A percentile compares a stretch with the other conserved stretches of the same genome.
phyloP scores from a whole-genome alignment of 2,329 filamentous ascomycete genomes.

The Colletotrichum godetiae region DNA sequence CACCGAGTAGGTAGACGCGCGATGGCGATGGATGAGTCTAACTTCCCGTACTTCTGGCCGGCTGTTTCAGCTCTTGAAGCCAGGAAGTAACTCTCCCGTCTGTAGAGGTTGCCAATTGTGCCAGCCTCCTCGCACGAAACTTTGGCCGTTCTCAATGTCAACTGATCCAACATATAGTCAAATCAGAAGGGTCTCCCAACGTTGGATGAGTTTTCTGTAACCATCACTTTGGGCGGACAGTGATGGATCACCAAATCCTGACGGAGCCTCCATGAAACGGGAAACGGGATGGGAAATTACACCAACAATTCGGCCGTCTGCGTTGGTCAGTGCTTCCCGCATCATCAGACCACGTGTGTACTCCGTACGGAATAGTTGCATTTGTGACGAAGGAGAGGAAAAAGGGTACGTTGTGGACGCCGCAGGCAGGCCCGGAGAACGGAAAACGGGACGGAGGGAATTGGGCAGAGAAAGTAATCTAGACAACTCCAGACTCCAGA shows the following conservation, averaged over 20 bases:
- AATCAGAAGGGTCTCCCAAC: neutral
- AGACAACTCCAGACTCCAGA: neutral
- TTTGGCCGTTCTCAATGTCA: constrained; percentile 2
- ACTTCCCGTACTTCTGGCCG: neutral
- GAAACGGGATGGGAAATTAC: constrained; percentile 20
- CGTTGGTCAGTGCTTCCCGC: constrained; percentile 15
- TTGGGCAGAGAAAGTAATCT: neutral
- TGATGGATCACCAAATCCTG: neutral
- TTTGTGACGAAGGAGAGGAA: neutral
- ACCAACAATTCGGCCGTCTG: constrained; percentile 2
- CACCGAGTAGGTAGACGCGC: neutral
- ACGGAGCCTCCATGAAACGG: neutral
- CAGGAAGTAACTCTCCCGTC: neutral
- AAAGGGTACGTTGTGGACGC: neutral
- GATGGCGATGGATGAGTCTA: neutral
- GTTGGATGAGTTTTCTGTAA: neutral
- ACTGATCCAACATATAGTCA: neutral
- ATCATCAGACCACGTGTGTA: constrained; percentile 2
- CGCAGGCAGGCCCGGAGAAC: neutral
- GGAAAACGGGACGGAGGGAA: neutral
- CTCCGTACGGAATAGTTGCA: constrained; percentile 10
- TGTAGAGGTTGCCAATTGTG: constrained; percentile 7
- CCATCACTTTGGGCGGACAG: neutral
- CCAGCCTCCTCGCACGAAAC: neutral
- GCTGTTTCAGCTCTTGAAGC: constrained; percentile 21